Conservation (phyloP, 352 stramenopile genomes). For the Pythium sp. region DNA sequence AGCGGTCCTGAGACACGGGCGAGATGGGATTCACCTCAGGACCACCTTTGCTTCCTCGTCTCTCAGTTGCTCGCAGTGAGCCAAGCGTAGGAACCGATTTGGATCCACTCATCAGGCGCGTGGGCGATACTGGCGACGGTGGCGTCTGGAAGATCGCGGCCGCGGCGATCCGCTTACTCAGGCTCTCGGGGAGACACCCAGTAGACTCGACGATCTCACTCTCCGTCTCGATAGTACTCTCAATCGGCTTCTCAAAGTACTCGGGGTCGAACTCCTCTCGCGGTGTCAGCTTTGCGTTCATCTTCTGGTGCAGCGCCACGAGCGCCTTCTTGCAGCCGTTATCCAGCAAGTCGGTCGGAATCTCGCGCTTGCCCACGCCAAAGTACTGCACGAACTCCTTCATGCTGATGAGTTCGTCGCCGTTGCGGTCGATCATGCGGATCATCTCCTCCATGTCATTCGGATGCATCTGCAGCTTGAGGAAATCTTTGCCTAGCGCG, state of each 20-base stretch:
- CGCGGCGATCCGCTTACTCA: constrained; percentile 42
- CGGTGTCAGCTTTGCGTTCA: constrained; percentile 42
- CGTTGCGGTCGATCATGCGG: constrained; percentile 66
- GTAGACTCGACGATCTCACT: constrained; percentile 1
- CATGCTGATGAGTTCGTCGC: constrained; percentile 71
- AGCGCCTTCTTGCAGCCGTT: constrained; percentile 63
- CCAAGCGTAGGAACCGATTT: constrained; percentile 27
- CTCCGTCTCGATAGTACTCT: neutral
- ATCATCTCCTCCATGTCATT: constrained; percentile 74
- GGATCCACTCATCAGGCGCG: constrained; percentile 13
- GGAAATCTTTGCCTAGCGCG: constrained; percentile 54
- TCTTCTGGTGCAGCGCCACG: constrained; percentile 50
- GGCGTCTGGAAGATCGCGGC: constrained; percentile 26
- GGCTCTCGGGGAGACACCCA: constrained; percentile 58
- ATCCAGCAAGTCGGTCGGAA: constrained; percentile 61
- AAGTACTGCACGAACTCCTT: constrained; percentile 85
- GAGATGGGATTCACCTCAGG: constrained; percentile 29
- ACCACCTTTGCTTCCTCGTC: constrained; percentile 11
- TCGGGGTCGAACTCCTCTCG: constrained; percentile 46
- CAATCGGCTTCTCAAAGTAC: constrained; percentile 20
- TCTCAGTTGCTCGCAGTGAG: constrained; percentile 11
- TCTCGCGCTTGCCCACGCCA: constrained; percentile 52
- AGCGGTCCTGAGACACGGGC: constrained; percentile 48
- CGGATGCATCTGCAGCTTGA: constrained; percentile 52
- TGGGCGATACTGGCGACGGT: constrained; percentile 11